phyloP scores from a whole-genome alignment of 192 early-diverging fungal species.

The Geranomyces variabilis region DNA sequence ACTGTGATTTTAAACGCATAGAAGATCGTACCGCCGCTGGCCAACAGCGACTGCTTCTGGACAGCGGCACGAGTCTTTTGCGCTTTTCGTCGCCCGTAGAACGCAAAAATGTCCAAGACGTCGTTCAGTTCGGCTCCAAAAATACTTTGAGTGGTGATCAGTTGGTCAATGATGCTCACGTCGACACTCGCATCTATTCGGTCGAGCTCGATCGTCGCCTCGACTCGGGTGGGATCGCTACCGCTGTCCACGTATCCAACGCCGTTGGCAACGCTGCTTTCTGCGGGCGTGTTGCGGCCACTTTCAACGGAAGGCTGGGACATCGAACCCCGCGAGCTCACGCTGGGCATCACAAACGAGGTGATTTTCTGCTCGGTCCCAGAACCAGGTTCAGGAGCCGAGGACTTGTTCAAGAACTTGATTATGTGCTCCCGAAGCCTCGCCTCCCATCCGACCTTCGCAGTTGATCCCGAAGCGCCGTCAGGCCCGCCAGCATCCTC shows the following conservation, averaged over 20 bases:
- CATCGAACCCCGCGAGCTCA: conserved; percentile 27
- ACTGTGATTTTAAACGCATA: conserved; percentile 66
- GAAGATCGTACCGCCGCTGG: conserved; percentile 30
- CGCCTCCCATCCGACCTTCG: conserved; percentile 29
- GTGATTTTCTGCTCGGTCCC: conserved; percentile 36
- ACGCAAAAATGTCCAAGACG: conserved; percentile 64
- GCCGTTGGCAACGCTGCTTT: not conserved
- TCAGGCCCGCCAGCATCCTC: conserved; percentile 5
- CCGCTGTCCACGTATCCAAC: not conserved
- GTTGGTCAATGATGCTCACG: conserved; percentile 75
- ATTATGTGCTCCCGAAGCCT: conserved; percentile 59
- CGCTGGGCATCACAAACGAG: conserved; percentile 60
- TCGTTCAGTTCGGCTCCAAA: conserved; percentile 78
- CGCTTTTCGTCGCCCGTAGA: conserved; percentile 42
- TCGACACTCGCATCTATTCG: conserved; percentile 34
- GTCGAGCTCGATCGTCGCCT: conserved; percentile 33
- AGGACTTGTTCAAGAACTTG: conserved; percentile 49
- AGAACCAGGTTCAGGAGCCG: not conserved
- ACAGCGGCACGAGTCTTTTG: not conserved
- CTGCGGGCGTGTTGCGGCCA: not conserved
- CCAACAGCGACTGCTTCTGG: not conserved
- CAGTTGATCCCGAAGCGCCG: not conserved
- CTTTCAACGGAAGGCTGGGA: conserved; percentile 6
- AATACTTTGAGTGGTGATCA: conserved; percentile 77
- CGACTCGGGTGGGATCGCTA: not conserved